Percentiles rank a stretch among this genome's conserved stretches.
phyloP scores from a whole-genome alignment of 176 grass and related monocot genomes.

The Triticum monococcum region DNA sequence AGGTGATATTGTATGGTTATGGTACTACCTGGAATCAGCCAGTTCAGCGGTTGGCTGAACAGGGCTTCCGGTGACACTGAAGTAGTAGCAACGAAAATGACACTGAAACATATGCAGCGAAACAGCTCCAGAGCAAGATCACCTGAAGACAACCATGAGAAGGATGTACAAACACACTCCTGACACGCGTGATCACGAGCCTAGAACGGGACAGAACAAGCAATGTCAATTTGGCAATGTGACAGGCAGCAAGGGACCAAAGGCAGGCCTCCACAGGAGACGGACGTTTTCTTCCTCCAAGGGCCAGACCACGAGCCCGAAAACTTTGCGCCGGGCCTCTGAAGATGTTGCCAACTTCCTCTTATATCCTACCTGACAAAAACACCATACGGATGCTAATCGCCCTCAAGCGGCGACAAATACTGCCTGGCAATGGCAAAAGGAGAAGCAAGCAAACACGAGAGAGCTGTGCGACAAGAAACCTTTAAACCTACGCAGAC shows the following conservation, averaged over 20 bases:
- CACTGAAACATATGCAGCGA: not conserved
- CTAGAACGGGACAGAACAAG: not conserved
- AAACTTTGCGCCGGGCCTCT: constrained; percentile 20
- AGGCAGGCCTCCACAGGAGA: not conserved
- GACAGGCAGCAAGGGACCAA: constrained; percentile 27
- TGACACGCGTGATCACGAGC: not conserved
- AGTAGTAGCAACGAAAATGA: not conserved
- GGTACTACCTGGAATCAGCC: not conserved
- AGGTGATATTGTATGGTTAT: no score
- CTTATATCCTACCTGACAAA: constrained; percentile 30
- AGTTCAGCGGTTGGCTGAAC: not conserved
- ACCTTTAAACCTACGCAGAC: constrained; percentile 42
- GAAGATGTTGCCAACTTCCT: constrained; percentile 27
- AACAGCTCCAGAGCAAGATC: not conserved
- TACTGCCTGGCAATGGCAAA: constrained; percentile 9
- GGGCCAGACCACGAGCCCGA: not conserved
- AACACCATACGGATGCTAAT: not conserved
- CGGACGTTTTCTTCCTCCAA: not conserved
- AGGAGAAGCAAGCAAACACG: constrained; percentile 27
- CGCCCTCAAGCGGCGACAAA: not conserved
- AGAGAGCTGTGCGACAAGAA: constrained; percentile 23
- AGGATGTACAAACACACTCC: not conserved
- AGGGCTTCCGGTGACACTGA: not conserved
- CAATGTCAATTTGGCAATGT: not conserved
- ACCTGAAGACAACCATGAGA: not conserved